Conservation (phyloP, 331 rosid species). For the Phaseolus coccineus region DNA sequence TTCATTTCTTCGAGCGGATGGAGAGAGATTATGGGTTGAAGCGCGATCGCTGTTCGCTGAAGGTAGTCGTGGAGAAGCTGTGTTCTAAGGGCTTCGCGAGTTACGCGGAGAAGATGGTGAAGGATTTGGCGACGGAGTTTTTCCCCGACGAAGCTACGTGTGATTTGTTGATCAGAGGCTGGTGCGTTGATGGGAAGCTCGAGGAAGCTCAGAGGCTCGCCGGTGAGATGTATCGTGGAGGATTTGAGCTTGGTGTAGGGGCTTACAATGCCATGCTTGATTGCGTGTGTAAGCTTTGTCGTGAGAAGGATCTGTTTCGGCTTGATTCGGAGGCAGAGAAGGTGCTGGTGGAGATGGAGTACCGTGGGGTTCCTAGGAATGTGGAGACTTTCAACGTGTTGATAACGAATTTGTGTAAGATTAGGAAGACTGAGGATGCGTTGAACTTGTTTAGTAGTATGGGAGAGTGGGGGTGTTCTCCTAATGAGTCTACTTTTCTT, state of each 20-base stretch:
- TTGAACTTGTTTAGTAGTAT: conserved; percentile 59
- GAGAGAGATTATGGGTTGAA: conserved; percentile 74
- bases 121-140: conserved; percentile 69
- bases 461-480: conserved; percentile 83
- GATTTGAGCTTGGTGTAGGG: conserved; percentile 67
- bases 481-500: conserved; percentile 66
- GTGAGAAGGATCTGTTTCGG: conserved; percentile 73
- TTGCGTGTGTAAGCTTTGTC: conserved; percentile 72
- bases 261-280: conserved; percentile 84
- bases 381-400: conserved; percentile 83
- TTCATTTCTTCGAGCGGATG: conserved; percentile 80
- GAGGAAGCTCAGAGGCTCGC: conserved; percentile 83
- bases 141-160: conserved; percentile 72
- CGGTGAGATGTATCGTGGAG: conserved; percentile 85
- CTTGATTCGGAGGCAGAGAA: conserved; percentile 71
- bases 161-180: conserved; percentile 71
- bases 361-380: conserved; percentile 76
- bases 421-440: conserved; percentile 80
- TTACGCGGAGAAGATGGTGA: conserved; percentile 84
- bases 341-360: conserved; percentile 74
- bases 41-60: conserved; percentile 62
- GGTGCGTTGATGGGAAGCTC: conserved; percentile 74
- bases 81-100: conserved; percentile 73
- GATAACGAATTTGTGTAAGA: conserved; percentile 79
- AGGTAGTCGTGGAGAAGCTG: conserved; percentile 73